These are phyloP conservation scores for Ophiocordyceps camponoti-saundersi DNA, from an alignment of 2,329 filamentous ascomycete genomes.

Conservation along the genomic window DNA sequence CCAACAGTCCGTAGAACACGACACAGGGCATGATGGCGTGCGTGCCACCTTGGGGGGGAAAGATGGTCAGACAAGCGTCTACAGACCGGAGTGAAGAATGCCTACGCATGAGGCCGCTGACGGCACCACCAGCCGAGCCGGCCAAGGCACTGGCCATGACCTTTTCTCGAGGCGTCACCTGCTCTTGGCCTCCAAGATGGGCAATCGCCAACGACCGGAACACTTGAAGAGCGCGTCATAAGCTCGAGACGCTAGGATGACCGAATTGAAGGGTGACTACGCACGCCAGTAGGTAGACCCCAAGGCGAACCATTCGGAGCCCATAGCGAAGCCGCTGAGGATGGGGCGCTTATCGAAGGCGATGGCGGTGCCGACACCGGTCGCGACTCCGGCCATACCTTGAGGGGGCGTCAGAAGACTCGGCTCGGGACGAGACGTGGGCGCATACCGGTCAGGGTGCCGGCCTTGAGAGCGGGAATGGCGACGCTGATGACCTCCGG, in stretches of 20 bases:
- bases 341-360: constrained; percentile 48
- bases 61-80: background rate
- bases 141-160: constrained; percentile 52
- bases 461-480: constrained; percentile 37
- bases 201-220: constrained; percentile 29
- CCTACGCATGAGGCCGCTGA: constrained; percentile 38
- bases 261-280: constrained; percentile 8
- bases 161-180: constrained; percentile 39
- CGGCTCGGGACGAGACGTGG: background rate
- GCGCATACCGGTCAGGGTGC: constrained; percentile 35
- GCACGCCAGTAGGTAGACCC: constrained; percentile 62
- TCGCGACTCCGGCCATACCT: constrained; percentile 42
- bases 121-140: constrained; percentile 50
- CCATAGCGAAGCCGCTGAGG: constrained; percentile 54
- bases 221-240: constrained; percentile 17
- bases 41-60: background rate
- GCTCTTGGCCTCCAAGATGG: constrained; percentile 31
- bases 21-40: constrained; percentile 7
- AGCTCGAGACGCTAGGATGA: background rate
- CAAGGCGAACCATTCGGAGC: constrained; percentile 66
- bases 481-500: constrained; percentile 27
- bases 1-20: constrained; percentile 27
- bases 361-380: constrained; percentile 55
- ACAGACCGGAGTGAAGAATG: constrained; percentile 2
- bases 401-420: constrained; percentile 14